Evolutionary conservation across 805 yeast genomes (phyloP).

Genomic region (Saturnispora mendoncae): DNA sequence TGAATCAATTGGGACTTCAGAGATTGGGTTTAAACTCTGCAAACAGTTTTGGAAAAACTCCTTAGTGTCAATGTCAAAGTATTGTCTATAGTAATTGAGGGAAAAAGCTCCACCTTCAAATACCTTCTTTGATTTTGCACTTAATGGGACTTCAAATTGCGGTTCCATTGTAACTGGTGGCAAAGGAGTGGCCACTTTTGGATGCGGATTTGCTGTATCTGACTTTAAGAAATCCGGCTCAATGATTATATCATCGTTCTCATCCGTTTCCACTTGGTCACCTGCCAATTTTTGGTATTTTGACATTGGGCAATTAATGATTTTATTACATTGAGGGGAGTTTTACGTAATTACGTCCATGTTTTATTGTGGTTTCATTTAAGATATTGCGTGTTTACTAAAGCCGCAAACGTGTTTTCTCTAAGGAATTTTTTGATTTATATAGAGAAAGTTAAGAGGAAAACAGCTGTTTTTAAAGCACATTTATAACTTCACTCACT

Average conservation of each 20-base stretch:
- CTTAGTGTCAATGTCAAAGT: slow-evolving; percentile 58
- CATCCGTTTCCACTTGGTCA: slow-evolving; percentile 1
- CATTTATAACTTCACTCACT: not conserved
- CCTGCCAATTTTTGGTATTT: not conserved
- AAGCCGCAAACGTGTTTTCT: not conserved
- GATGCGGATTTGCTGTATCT: not conserved
- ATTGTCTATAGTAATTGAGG: slow-evolving; percentile 51
- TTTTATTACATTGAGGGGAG: too few species aligned
- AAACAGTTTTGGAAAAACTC: slow-evolving; percentile 50
- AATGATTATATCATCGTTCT: slow-evolving; percentile 10
- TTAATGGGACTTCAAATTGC: too few species aligned
- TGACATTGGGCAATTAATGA: too few species aligned
- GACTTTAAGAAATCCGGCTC: not conserved
- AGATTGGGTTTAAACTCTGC: slow-evolving; percentile 49
- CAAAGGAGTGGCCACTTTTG: not conserved
- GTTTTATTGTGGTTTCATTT: not conserved
- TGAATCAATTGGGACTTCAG: slow-evolving; percentile 26
- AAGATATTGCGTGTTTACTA: not conserved
- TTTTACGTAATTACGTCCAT: not conserved
- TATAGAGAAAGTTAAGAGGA: too few species aligned
- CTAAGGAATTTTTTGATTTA: too few species aligned
- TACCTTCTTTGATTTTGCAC: slow-evolving; percentile 16
- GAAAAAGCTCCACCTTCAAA: slow-evolving; percentile 43
- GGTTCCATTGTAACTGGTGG: too few species aligned
- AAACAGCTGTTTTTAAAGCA: too few species aligned